phyloP scores from a whole-genome alignment of 768 basidiomycete genomes.

The Tulasnella sp. region DNA sequence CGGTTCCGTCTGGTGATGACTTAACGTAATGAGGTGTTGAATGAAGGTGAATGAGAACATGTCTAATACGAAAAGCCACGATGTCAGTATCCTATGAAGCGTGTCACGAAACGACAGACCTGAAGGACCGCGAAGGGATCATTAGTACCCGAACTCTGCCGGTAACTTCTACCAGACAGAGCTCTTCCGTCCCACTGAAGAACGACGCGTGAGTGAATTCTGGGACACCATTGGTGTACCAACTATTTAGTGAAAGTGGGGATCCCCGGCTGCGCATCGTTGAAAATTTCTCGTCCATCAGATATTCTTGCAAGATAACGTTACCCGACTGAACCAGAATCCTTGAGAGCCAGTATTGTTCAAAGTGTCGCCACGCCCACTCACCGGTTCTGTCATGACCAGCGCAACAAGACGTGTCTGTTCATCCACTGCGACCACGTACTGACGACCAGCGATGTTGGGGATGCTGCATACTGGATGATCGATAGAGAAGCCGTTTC shows the following conservation, averaged over 20 bases:
- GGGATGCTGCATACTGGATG: neutral
- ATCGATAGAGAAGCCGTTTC: neutral
- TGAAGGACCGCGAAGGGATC: conserved; percentile 44
- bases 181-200: conserved; percentile 45
- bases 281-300: conserved; percentile 40
- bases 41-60: conserved; percentile 38
- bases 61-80: conserved; percentile 33
- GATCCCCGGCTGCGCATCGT: conserved; percentile 37
- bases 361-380: neutral
- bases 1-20: conserved; percentile 50
- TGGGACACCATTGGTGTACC: conserved; percentile 34
- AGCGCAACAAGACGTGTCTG: conserved; percentile 40
- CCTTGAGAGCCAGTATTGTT: neutral
- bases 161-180: conserved; percentile 42
- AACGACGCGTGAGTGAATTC: conserved; percentile 38
- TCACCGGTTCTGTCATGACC: neutral
- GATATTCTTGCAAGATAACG: conserved; percentile 26
- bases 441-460: conserved; percentile 33
- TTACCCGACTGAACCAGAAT: neutral
- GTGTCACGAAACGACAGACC: conserved; percentile 33
- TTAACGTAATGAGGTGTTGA: conserved; percentile 33
- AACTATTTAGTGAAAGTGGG: conserved; percentile 36
- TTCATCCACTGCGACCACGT: conserved; percentile 48
- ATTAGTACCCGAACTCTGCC: conserved; percentile 47
- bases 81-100: neutral